Percentiles rank a stretch among this genome's conserved stretches.
These are phyloP conservation scores for Xerocomellus intermedius DNA, from an alignment of 768 basidiomycete species.

Conservation along the genomic window DNA sequence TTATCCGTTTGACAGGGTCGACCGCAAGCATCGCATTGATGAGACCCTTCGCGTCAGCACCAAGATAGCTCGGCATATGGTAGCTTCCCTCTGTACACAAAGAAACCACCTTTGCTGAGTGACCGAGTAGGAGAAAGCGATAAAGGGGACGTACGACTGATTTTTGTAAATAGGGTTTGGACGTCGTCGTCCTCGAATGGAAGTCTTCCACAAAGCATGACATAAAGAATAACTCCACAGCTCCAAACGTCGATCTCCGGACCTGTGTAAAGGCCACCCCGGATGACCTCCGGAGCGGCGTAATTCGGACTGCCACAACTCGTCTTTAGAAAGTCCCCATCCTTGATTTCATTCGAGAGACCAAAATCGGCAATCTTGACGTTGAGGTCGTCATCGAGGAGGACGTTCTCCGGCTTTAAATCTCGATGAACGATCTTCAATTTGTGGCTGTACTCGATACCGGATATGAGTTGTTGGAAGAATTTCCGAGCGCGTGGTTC, in stretches of 20 bases:
- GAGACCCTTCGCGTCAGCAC: conserved; percentile 71
- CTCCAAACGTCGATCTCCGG: conserved; percentile 99
- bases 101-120: background rate
- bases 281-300: conserved; percentile 97
- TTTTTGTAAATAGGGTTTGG: conserved; percentile 89
- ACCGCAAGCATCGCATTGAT: conserved; percentile 90
- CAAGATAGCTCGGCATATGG: conserved; percentile 79
- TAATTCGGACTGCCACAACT: conserved; percentile 99
- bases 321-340: conserved; percentile 95
- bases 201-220: conserved; percentile 92
- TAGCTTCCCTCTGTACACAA: conserved; percentile 73
- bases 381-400: conserved; percentile 79
- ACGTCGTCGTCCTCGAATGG: conserved; percentile 99
- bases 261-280: conserved; percentile 92
- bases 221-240: conserved; percentile 97
- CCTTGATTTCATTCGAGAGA: conserved; percentile 91
- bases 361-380: conserved; percentile 99
- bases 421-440: conserved; percentile 98
- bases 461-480: conserved; percentile 98
- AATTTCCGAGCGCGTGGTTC: conserved; percentile 87
- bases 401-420: conserved; percentile 95
- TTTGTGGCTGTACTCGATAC: conserved; percentile 94
- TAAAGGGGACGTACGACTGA: conserved; percentile 60
- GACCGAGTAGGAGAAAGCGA: background rate
- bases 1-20: conserved; percentile 94